Percentiles rank a stretch among this genome's conserved stretches.
phyloP scores from a whole-genome alignment of 371 early-diverging fungal species.

The Mucor indicus region DNA sequence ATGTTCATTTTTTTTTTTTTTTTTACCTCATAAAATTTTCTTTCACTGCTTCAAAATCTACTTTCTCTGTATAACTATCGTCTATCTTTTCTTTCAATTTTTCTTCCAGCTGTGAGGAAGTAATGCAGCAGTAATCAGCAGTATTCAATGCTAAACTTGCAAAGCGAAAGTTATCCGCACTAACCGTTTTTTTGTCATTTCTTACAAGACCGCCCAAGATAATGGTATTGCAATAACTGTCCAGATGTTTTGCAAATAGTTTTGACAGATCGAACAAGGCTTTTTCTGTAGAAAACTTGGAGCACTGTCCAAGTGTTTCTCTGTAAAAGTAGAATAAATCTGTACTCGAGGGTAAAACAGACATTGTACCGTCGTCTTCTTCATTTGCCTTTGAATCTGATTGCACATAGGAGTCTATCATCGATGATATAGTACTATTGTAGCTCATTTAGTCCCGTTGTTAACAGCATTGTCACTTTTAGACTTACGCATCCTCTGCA shows the following conservation, averaged over 20 bases:
- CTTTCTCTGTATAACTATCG: conserved; percentile 52
- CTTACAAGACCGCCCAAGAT: conserved; percentile 69
- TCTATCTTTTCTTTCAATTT: conserved; percentile 81
- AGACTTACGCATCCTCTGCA: conserved; percentile 72
- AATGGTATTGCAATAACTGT: conserved; percentile 68
- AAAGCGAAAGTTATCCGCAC: conserved; percentile 59
- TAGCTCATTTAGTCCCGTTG: background rate
- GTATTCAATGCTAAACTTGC: conserved; percentile 85
- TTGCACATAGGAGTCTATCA: conserved; percentile 56
- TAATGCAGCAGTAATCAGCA: conserved; percentile 89
- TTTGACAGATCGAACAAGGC: conserved; percentile 74
- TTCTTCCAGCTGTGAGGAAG: conserved; percentile 82
- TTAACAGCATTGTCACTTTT: background rate
- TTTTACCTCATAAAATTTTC: conserved; percentile 72
- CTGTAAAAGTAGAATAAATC: conserved; percentile 89
- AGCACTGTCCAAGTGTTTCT: conserved; percentile 80
- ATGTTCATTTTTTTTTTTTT: too few relatives aligned
- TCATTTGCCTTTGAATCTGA: conserved; percentile 44
- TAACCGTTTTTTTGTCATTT: conserved; percentile 61
- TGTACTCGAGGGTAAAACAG: conserved; percentile 82
- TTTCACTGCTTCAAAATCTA: conserved; percentile 68
- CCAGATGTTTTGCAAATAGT: conserved; percentile 78
- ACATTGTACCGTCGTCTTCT: conserved; percentile 60
- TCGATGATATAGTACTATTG: conserved; percentile 50
- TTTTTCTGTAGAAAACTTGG: conserved; percentile 81